Evolutionary conservation across 345 rosid genomes (phyloP).

Genomic region (Salix purpurea): DNA sequence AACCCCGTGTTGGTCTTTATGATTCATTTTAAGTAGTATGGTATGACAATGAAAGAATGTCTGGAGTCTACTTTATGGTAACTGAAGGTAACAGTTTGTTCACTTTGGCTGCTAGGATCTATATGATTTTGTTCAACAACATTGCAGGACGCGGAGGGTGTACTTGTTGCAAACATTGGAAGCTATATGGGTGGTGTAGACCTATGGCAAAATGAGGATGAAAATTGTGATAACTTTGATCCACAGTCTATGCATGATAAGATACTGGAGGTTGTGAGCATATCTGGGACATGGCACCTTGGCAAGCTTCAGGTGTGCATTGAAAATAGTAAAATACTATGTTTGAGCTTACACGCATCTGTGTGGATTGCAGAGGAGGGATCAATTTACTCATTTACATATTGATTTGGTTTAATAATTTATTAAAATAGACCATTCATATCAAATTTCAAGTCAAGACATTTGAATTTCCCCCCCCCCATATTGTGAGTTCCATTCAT

Average conservation of each 20-base stretch:
- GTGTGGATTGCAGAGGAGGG: background rate
- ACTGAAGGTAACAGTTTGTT: background rate
- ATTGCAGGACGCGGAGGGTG: conserved; percentile 71
- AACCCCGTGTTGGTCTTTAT: background rate
- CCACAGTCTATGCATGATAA: conserved; percentile 74
- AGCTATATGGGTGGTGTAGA: conserved; percentile 95
- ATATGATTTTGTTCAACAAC: background rate
- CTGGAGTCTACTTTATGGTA: background rate
- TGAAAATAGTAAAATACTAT: background rate
- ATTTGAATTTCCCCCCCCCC: background rate
- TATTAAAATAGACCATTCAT: background rate
- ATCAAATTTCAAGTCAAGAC: too few relatives aligned
- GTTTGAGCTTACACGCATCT: background rate
- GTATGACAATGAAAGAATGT: background rate
- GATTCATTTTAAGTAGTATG: background rate
- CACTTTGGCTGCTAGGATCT: background rate
- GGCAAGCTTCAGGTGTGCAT: conserved; percentile 75
- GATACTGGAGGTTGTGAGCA: conserved; percentile 67
- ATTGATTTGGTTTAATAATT: background rate
- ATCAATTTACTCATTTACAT: background rate
- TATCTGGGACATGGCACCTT: conserved; percentile 87
- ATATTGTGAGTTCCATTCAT: background rate
- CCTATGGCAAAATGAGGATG: conserved; percentile 82
- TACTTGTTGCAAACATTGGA: conserved; percentile 74
- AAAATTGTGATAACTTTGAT: conserved; percentile 62